Evolutionary conservation across 257 asterid species (phyloP), one percentile per base, ranked within the genome.

Genomic region (Thymus mandschuricus): DNA sequence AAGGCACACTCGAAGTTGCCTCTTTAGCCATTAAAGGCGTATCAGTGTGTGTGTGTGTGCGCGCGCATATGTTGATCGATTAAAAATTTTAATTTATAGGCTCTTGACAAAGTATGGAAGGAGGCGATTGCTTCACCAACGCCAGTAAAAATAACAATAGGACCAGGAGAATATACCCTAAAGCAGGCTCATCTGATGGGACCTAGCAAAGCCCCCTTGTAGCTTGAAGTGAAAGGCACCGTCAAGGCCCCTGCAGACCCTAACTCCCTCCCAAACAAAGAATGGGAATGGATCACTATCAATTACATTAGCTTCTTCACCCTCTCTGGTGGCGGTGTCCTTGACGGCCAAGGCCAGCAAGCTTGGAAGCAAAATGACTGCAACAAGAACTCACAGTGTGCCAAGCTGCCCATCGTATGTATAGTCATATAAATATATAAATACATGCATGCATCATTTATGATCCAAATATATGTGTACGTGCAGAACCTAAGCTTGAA

Each of bases 321-420:
- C 30, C 54, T 89, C 41, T 74, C 78, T 1, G 96, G 91, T n/a
- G 78, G 72, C 2, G 93, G 96, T 3, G 62, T 75, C 6, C 68
- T 85, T 10, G 88, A 76, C 1, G 21, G 21, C 13, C 74, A 15
- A 55, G 11, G 3, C 59, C 87, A 3, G 65, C 57, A 43, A 21
- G 21, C 21, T 21, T 21, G 21, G 21, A 21, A 21, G 21, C 21
- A 61, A 43, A 31, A 29, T 56, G 90, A 83, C 52, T 85, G 96
- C 74, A 9, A 71, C 62, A 56, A n/a, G 3, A 69, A 73, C 28
- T 1, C 1, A 0, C 43, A 78, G 0, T 86, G 91, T 75, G 49
- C 56, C 38, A 76, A 55, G 41, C 80, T 78, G 1, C 86, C 93
- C 8, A 44, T 79, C 1, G 85, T 81, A 66, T 9, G 43, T 34